These are phyloP conservation scores for Stramenopiles sp. DNA, from an alignment of 352 stramenopile species.

Conservation along the genomic window DNA sequence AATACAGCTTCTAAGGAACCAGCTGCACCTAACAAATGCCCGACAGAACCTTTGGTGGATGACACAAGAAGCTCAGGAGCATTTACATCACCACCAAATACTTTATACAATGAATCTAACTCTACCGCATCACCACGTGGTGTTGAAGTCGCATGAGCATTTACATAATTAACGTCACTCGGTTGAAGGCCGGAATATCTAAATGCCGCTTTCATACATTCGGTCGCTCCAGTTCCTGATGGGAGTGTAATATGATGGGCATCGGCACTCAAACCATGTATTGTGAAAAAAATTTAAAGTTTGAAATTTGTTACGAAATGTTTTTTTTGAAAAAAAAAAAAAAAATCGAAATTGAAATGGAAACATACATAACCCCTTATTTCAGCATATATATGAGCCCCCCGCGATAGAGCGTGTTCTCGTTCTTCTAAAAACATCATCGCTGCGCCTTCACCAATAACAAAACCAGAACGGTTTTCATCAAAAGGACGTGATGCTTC, in stretches of 20 bases:
- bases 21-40: slow-evolving; percentile 70
- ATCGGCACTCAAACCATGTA: slow-evolving; percentile 69
- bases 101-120: no score
- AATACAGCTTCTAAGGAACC: slow-evolving; percentile 79
- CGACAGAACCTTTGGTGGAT: slow-evolving; percentile 48
- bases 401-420: slow-evolving; percentile 53
- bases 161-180: slow-evolving; percentile 79
- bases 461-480: slow-evolving; percentile 61
- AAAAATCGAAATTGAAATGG: no score
- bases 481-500: slow-evolving; percentile 76
- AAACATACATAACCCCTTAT: slow-evolving; percentile 64
- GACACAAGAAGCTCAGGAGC: slow-evolving; percentile 18
- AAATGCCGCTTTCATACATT: slow-evolving; percentile 60
- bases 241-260: slow-evolving; percentile 53
- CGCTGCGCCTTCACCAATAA: slow-evolving; percentile 63
- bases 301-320: no score
- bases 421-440: slow-evolving; percentile 44
- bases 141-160: slow-evolving; percentile 89
- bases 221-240: slow-evolving; percentile 24
- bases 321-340: no score
- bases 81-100: neutral
- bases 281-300: no score
- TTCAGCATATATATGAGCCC: slow-evolving; percentile 59
- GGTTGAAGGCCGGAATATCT: slow-evolving; percentile 26
- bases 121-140: slow-evolving; percentile 69